phyloP scores from a whole-genome alignment of 345 rosid species.

The Viola odorata region DNA sequence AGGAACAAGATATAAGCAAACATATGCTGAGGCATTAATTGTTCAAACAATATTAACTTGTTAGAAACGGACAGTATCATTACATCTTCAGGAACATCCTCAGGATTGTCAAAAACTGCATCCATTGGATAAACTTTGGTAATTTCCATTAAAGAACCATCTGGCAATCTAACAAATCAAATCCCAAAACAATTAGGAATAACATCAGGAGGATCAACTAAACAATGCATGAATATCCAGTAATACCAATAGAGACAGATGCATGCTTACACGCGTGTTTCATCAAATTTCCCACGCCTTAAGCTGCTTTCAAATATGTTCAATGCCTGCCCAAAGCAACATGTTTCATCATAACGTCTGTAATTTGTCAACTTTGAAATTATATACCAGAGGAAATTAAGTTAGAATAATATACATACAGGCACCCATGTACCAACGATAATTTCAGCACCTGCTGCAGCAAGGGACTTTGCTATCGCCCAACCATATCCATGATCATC shows the following conservation, averaged over 20 bases:
- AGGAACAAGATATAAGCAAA: not conserved
- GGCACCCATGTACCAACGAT: constrained; percentile 99
- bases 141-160: constrained; percentile 91
- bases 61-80: not conserved
- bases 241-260: constrained; percentile 6
- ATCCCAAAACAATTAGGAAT: no score
- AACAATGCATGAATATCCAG: not conserved
- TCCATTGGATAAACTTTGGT: constrained; percentile 86
- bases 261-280: constrained; percentile 75
- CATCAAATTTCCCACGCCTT: constrained; percentile 91
- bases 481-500: constrained; percentile 99
- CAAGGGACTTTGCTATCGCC: constrained; percentile 98
- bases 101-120: constrained; percentile 78
- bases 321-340: constrained; percentile 57
- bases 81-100: constrained; percentile 95
- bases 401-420: constrained; percentile 37
- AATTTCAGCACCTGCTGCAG: constrained; percentile 98
- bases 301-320: constrained; percentile 91
- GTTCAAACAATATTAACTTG: no score
- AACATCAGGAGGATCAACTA: no score
- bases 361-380: no score
- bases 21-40: not conserved
- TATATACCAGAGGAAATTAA: no score
- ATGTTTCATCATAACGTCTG: no score
- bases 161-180: constrained; percentile 59